Evolutionary conservation across 345 rosid species (phyloP).

Genomic region (Bruguiera parviflora): DNA sequence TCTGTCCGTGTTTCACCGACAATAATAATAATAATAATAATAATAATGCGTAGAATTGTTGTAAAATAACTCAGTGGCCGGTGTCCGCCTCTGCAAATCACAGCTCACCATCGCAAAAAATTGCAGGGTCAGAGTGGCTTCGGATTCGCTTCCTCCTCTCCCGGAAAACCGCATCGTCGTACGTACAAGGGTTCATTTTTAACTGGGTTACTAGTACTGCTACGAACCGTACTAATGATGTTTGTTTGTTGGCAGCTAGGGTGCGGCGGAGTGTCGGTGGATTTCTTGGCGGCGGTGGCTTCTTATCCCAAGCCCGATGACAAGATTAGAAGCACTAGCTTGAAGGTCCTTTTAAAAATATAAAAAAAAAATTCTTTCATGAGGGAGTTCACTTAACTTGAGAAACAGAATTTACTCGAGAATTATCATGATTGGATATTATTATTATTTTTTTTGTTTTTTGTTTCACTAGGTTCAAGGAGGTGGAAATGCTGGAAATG

Average conservation of each 20-base stretch:
- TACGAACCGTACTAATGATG: no score
- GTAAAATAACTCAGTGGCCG: not conserved
- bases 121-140: slow-evolving; percentile 55
- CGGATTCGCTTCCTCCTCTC: slow-evolving; percentile 35
- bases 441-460: no score
- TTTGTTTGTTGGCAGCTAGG: slow-evolving; percentile 50
- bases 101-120: not conserved
- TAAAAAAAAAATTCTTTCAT: no score
- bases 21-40: no score
- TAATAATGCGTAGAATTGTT: not conserved
- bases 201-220: no score
- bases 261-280: slow-evolving; percentile 52
- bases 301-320: slow-evolving; percentile 81
- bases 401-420: no score
- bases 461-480: slow-evolving; percentile 31
- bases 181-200: not conserved
- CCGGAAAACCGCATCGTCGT: slow-evolving; percentile 39
- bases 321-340: slow-evolving; percentile 78
- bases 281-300: slow-evolving; percentile 72
- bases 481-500: slow-evolving; percentile 47
- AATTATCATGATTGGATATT: no score
- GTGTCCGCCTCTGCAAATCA: not conserved
- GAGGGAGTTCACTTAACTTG: no score
- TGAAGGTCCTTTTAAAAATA: no score
- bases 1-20: no score